Evolutionary conservation across 2,329 filamentous ascomycete genomes (phyloP), one percentile per base, ranked within the genome.

Genomic region (Coniochaeta sp.): DNA sequence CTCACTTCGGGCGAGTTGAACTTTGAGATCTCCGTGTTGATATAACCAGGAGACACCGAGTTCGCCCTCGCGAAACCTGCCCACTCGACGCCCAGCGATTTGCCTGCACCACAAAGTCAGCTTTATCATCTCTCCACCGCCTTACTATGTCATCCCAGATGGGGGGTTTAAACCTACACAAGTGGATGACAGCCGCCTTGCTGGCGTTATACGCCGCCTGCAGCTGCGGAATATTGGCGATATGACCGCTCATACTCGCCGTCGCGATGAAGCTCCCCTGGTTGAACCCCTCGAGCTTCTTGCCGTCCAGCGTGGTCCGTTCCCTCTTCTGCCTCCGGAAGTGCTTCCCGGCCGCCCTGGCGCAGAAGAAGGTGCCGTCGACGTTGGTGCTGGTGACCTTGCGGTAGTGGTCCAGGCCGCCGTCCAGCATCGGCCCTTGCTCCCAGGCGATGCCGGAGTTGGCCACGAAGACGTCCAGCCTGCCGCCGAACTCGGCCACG

Each of bases 371-470:
- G 43, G 88, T 88, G 58, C 89, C 88, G 71, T 91, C 88, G 16
- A 93, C 74, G 72, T 95, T 89, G 57, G 89, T 88, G 55, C 79
- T 76, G 65, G 91, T 79, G 43, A 93, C 87, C 62, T 85, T 82
- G 57, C 80, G 80, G 75, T 89, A 90, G 67, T 85, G 82, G 19
- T 85, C 81, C 19, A 87, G 69, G 6, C 83, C 76, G 26, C 86
- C 88, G 63, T 90, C 86, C 38, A 90, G 78, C 70, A 89, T 85
- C 9, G 85, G 71, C 0, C 88, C 87, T 62, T 90, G 79, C 1
- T 82, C 86, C 89, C 89, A 93, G 0, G 86, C 81, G 59, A 92
- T 86, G 58, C 89, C 89, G 16, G 87, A 87, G 70, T 95, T 93
- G 66, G 90, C 89, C 52, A 93, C 84, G 67, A 93, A 91, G 65